Conservation (phyloP, 1,139 yeast species). For the Nematodospora anomalae region DNA sequence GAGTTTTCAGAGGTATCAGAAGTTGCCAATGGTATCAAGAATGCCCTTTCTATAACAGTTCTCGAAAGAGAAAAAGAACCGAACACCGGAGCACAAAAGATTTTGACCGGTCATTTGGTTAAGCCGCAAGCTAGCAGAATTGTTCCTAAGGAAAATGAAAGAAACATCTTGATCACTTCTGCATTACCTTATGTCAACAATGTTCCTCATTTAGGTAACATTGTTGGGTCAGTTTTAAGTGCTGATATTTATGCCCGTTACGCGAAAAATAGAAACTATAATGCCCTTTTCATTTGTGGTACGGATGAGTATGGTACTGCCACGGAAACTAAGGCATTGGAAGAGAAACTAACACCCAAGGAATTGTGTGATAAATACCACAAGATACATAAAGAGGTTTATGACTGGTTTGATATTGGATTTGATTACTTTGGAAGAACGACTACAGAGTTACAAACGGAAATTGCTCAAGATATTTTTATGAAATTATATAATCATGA, state of each 20-base stretch:
- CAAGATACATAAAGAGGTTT: constrained; percentile 80
- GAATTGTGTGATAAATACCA: constrained; percentile 90
- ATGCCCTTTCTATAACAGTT: constrained; percentile 40
- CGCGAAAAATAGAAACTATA: constrained; percentile 84
- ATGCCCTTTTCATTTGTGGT: constrained; percentile 86
- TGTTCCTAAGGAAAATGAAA: constrained; percentile 64
- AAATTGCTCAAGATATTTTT: constrained; percentile 93
- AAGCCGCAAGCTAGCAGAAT: constrained; percentile 34
- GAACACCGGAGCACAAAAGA: constrained; percentile 58
- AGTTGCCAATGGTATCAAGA: constrained; percentile 39
- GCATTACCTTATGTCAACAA: constrained; percentile 97
- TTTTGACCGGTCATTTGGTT: constrained; percentile 43
- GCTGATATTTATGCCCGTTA: constrained; percentile 95
- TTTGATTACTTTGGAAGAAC: constrained; percentile 97
- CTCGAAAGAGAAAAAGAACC: constrained; percentile 47
- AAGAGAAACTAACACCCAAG: constrained; percentile 84
- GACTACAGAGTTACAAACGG: constrained; percentile 87
- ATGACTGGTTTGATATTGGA: constrained; percentile 95
- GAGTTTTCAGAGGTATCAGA: constrained; percentile 36
- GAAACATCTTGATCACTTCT: constrained; percentile 86
- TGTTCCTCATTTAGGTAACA: constrained; percentile 97
- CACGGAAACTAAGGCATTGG: constrained; percentile 96
- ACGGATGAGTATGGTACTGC: constrained; percentile 99
- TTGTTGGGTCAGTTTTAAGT: constrained; percentile 88
- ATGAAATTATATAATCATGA: constrained; percentile 70